Evolutionary conservation across 352 stramenopile species (phyloP), one percentile per base, ranked within the genome.

Genomic region (Plasmopara viticola): DNA sequence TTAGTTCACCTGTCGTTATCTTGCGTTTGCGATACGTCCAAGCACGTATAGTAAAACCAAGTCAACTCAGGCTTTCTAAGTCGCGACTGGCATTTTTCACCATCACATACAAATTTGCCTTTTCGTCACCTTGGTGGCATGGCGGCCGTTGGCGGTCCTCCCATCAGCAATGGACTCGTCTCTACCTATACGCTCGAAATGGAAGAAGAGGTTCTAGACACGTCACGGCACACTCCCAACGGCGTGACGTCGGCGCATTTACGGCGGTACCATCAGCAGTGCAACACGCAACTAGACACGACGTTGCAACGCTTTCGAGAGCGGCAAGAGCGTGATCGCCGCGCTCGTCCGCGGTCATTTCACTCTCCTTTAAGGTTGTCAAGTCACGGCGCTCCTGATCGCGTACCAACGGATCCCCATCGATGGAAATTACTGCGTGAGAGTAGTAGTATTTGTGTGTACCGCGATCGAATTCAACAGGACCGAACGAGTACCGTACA

Each of bases 371-470:
- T 67, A 29, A 53, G 29, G 53, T 34, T 46, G 6, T n/a, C 52
- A 29, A 25, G 41, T 3, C 47, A 46, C 6, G 53, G 15, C 44
- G 51, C 4, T 50, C 37, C 5, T 42, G 54, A 56, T 30, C 42
- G 4, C 37, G 13, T 14, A 28, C 37, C 40, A 8, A 34, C 17
- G 4, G 55, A 69, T 28, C 34, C 62, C 14, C 53, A 56, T 9
- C 68, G 83, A 52, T 90, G 75, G 77, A 90, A 88, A 53, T 56
- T 88, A 37, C 62, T 90, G 10, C 62, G 67, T 10, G 74, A 87
- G 41, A 73, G 70, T 38, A 70, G 67, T 33, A 74, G 87, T 41
- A 74, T 90, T 43, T 58, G 73, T 17, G 79, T 88, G 4, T 87
- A 78, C 44, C 69, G 77, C 12, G 54, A 72, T 28, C 67, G 68